These are phyloP conservation scores for Neurospora crassa DNA, from an alignment of 2,329 filamentous ascomycete genomes.

Conservation along the genomic window DNA sequence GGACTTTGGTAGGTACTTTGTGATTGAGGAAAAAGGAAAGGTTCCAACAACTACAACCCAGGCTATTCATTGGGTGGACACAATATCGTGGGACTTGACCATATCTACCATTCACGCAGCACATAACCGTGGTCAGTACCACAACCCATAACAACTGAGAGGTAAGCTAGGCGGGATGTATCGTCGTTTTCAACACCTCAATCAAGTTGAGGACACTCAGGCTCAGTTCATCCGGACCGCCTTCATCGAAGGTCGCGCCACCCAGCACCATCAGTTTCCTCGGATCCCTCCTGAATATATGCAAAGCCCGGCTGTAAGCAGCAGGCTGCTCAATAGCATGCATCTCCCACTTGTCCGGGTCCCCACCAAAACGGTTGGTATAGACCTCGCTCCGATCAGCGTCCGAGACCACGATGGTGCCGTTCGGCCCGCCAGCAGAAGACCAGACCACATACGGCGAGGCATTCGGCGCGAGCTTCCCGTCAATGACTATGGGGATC, in stretches of 20 bases:
- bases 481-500: conserved; percentile 24
- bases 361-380: conserved; percentile 32
- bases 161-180: neutral
- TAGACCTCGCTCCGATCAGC: conserved; percentile 29
- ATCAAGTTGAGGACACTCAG: conserved; percentile 9
- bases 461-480: conserved; percentile 25
- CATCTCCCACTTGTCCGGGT: conserved; percentile 27
- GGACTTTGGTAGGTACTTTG: too few relatives aligned
- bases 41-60: too few relatives aligned
- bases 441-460: conserved; percentile 35
- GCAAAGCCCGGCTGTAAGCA: conserved; percentile 22
- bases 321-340: conserved; percentile 17
- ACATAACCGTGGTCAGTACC: too few relatives aligned
- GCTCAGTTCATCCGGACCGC: conserved; percentile 6
- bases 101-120: too few relatives aligned
- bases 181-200: conserved; percentile 1
- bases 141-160: neutral
- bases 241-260: conserved; percentile 14
- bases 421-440: conserved; percentile 30
- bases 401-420: conserved; percentile 33
- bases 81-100: too few relatives aligned
- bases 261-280: conserved; percentile 26
- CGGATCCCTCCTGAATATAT: conserved; percentile 15
- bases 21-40: too few relatives aligned
- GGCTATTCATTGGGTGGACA: too few relatives aligned